phyloP scores from a whole-genome alignment of 2,329 filamentous ascomycete species.

The Emericellopsis atlantica region DNA sequence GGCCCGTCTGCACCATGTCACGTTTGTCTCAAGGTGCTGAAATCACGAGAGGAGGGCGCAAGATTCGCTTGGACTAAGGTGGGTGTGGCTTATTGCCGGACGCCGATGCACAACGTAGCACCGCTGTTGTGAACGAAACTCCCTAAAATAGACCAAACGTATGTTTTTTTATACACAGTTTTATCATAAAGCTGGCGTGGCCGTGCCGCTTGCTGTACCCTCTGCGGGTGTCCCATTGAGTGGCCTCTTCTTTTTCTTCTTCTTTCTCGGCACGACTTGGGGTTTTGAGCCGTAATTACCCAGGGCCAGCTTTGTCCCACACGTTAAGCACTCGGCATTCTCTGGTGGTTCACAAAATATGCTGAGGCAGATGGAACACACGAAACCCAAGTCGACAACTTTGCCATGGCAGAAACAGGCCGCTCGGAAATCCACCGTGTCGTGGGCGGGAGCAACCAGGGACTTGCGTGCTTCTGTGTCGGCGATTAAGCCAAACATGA shows the following conservation, averaged over 20 bases:
- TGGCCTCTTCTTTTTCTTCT: slow-evolving; percentile 64
- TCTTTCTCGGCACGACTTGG: slow-evolving; percentile 58
- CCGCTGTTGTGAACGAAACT: neutral
- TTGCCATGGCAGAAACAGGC: slow-evolving; percentile 93
- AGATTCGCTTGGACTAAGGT: slow-evolving; percentile 21
- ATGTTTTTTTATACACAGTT: slow-evolving; percentile 5
- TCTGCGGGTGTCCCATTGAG: slow-evolving; percentile 38
- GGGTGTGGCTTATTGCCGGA: neutral
- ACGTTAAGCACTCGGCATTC: slow-evolving; percentile 66
- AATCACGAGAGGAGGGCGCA: slow-evolving; percentile 43
- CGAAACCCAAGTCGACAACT: slow-evolving; percentile 85
- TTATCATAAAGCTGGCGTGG: slow-evolving; percentile 35
- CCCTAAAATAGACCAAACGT: neutral
- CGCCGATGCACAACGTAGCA: neutral
- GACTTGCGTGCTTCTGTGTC: slow-evolving; percentile 40
- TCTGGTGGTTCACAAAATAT: slow-evolving; percentile 66
- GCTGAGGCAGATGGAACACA: slow-evolving; percentile 91
- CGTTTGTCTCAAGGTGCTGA: slow-evolving; percentile 44
- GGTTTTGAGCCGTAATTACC: slow-evolving; percentile 65
- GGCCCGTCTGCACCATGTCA: slow-evolving; percentile 79
- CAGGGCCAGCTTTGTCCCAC: slow-evolving; percentile 66
- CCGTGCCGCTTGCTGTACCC: slow-evolving; percentile 46
- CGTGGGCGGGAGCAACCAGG: slow-evolving; percentile 67
- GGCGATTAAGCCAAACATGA: slow-evolving; percentile 89
- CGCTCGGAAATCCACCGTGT: slow-evolving; percentile 90